Conservation (phyloP, 164 flowering plant genomes). For the Magnolia kwangsiensis region DNA sequence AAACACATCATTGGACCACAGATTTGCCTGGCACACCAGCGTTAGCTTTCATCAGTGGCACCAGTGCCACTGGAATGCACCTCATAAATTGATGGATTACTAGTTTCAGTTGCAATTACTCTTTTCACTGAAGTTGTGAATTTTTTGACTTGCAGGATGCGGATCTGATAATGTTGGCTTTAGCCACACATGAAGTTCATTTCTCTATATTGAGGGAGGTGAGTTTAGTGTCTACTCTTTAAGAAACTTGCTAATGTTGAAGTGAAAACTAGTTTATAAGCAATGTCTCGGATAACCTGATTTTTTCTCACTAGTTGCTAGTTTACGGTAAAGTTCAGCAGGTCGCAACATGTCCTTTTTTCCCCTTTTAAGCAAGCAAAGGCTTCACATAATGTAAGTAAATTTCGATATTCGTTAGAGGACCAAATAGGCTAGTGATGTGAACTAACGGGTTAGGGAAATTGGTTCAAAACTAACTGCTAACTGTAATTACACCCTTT, state of each 20-base stretch:
- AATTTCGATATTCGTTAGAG: neutral
- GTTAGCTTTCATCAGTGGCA: no score
- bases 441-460: neutral
- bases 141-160: constrained; percentile 42
- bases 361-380: neutral
- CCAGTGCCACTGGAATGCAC: no score
- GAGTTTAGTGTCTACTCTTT: neutral
- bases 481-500: no score
- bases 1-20: no score
- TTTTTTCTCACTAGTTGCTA: no score
- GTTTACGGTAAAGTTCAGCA: no score
- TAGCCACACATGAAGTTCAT: constrained; percentile 41
- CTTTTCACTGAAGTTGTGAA: neutral
- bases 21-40: no score
- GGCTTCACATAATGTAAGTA: no score
- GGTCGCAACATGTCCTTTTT: no score
- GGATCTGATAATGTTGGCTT: constrained; percentile 50
- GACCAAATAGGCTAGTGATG: neutral
- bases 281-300: neutral
- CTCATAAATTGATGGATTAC: no score
- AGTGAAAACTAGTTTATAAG: neutral
- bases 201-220: constrained; percentile 48
- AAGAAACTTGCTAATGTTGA: neutral
- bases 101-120: neutral
- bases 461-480: no score